phyloP scores from a whole-genome alignment of 148 eudicot genomes.

The Diospyros lotus region DNA sequence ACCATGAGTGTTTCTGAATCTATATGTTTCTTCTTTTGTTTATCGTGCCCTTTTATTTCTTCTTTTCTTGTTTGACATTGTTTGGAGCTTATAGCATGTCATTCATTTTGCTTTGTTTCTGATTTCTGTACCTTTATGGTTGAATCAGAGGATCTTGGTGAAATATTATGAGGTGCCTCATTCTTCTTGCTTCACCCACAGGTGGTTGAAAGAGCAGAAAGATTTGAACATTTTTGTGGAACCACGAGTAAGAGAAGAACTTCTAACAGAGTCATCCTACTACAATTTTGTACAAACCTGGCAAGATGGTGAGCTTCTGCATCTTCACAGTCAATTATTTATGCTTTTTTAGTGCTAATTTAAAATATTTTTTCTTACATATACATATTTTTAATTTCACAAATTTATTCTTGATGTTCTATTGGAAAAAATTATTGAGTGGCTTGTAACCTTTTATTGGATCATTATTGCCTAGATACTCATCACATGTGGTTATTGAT shows the following conservation, averaged over 20 bases:
- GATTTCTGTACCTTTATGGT: background rate
- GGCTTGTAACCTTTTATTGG: too few relatives aligned
- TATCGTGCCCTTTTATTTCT: background rate
- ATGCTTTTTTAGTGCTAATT: background rate
- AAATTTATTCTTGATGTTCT: too few relatives aligned
- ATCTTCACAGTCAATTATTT: background rate
- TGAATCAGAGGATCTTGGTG: slow-evolving; percentile 10
- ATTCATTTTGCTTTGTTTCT: slow-evolving; percentile 1
- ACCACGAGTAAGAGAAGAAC: slow-evolving; percentile 78
- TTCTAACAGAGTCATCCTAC: slow-evolving; percentile 64
- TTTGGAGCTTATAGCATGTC: background rate
- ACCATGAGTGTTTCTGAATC: background rate
- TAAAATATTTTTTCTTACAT: background rate
- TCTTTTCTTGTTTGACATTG: background rate
- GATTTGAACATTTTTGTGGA: slow-evolving; percentile 69
- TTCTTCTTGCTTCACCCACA: slow-evolving; percentile 27
- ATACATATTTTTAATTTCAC: too few relatives aligned
- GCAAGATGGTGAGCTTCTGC: slow-evolving; percentile 58
- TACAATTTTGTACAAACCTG: slow-evolving; percentile 83
- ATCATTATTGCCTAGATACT: too few relatives aligned
- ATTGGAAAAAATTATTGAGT: too few relatives aligned
- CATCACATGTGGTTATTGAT: too few relatives aligned
- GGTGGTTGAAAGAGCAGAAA: slow-evolving; percentile 85
- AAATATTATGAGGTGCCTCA: slow-evolving; percentile 7
- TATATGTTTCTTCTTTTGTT: background rate